Percentiles rank a stretch among this genome's conserved stretches.
Evolutionary conservation across 345 rosid genomes (phyloP).

Genomic region (Ceriops tagal): DNA sequence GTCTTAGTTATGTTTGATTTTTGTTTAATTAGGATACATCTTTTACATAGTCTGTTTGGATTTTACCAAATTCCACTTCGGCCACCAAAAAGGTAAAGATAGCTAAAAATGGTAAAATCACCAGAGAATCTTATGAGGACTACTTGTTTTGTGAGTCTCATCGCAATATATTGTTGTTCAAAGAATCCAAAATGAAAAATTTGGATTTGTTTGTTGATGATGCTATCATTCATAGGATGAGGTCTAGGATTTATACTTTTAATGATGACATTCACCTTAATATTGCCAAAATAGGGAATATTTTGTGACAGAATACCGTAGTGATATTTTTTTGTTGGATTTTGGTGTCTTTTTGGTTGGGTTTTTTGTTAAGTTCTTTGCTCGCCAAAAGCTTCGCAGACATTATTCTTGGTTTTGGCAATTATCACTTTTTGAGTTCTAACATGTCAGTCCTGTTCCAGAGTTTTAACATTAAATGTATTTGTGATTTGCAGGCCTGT

Average conservation of each 20-base stretch:
- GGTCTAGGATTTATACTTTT: not conserved
- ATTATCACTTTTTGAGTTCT: not conserved
- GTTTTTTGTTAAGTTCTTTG: not conserved
- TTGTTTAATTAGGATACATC: no score
- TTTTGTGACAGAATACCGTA: not conserved
- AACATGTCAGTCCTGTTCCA: not conserved
- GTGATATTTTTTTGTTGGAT: not conserved
- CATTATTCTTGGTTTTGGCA: not conserved
- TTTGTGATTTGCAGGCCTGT: constrained; percentile 62
- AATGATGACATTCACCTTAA: not conserved
- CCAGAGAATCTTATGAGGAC: no score
- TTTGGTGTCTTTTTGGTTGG: no score
- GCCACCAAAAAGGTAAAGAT: no score
- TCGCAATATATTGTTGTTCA: not conserved
- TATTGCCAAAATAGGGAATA: not conserved
- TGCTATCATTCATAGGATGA: not conserved
- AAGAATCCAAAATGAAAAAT: constrained; percentile 1
- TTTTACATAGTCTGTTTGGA: no score
- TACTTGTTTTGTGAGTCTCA: not conserved
- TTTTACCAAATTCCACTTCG: no score
- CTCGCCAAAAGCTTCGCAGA: not conserved
- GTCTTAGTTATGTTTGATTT: no score
- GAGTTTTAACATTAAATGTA: constrained; percentile 13
- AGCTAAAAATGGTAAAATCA: no score
- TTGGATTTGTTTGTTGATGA: not conserved